Base-by-base conservation (phyloP, 352 stramenopile genomes). In the Phytophthora megakarya region DNA sequence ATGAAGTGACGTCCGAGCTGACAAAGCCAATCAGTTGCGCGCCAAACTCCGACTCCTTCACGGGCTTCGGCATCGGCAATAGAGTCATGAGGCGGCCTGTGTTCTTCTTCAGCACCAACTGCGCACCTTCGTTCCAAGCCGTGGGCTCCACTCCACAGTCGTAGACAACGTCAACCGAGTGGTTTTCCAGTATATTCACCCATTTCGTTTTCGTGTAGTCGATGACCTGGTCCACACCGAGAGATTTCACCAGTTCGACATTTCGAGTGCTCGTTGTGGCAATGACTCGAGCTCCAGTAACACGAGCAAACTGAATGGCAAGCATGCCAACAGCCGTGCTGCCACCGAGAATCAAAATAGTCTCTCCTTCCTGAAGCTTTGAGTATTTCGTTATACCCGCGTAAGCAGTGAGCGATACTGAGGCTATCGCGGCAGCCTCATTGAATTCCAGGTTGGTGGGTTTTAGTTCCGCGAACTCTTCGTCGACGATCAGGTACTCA, bases 391-490 rank as follows among this genome's bases (percentile, higher is more conserved):
- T 65, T 49, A 33, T 67, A 81, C 87, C n/a, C n/a, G n/a, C n/a
- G n/a, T n/a, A n/a, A n/a, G n/a, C n/a, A n/a, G 53, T 84, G 84
- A 47, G 90, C 81, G 3, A 81, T 71, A 91, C 50, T 54, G 89
- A 65, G 11, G n/a, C n/a, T n/a, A n/a, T n/a, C n/a, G n/a, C n/a
- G n/a, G 71, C 78, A 3, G 75, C 76, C 26, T 88, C 47, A 8
- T 63, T 62, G 6, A 70, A 55, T 12, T 46, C 40, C 46, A 70
- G 28, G 21, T 70, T 70, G 18, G 21, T 53, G 13, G 66, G 65
- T 16, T 63, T 66, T 11, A 52, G 44, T 2, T 45, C 61, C 13
- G 69, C 23, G 43, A 62, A 45, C 2, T 62, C 65, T 3, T 28
- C 55, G 5, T 70, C 53, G 8, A 68, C 18, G n/a, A 38, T 25